phyloP scores from a whole-genome alignment of 2,329 filamentous ascomycete species.

The Claviceps sp. region DNA sequence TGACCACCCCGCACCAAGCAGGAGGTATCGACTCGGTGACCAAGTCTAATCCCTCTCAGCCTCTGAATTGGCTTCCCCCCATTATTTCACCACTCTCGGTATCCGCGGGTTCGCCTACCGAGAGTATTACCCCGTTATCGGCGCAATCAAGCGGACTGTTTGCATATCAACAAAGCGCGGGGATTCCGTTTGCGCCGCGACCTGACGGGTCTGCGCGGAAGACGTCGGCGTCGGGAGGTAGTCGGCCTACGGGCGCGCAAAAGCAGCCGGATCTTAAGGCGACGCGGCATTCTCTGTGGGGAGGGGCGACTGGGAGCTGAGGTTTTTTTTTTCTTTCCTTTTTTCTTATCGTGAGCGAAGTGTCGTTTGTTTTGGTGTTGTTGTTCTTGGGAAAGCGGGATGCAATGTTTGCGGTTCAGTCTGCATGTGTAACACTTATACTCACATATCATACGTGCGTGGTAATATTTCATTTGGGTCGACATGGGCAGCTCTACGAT shows the following conservation, averaged over 20 bases:
- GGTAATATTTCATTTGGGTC: too few species aligned
- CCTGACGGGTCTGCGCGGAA: neutral
- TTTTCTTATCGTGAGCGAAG: too few species aligned
- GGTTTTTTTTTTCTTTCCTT: too few species aligned
- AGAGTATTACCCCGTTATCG: slow-evolving; percentile 1
- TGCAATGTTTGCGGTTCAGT: too few species aligned
- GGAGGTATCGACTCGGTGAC: slow-evolving; percentile 33
- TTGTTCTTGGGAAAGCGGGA: too few species aligned
- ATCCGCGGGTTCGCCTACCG: slow-evolving; percentile 17
- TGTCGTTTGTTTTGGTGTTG: neutral
- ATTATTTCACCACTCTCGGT: slow-evolving; percentile 26
- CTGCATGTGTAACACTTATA: too few species aligned
- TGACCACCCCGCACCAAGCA: slow-evolving; percentile 42
- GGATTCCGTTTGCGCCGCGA: slow-evolving; percentile 34
- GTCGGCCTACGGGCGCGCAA: neutral
- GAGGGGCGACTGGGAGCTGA: too few species aligned
- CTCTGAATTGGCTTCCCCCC: slow-evolving; percentile 38
- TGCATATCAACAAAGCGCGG: slow-evolving; percentile 22
- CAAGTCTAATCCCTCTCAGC: slow-evolving; percentile 21
- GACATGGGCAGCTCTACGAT: too few species aligned
- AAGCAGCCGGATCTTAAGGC: neutral
- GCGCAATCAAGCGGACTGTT: slow-evolving; percentile 17
- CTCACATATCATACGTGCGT: too few species aligned
- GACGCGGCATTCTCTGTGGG: neutral
- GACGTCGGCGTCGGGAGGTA: neutral